Evolutionary conservation across 768 basidiomycete genomes (phyloP), one percentile per base, ranked within the genome.

Genomic region (Collybia nuda): DNA sequence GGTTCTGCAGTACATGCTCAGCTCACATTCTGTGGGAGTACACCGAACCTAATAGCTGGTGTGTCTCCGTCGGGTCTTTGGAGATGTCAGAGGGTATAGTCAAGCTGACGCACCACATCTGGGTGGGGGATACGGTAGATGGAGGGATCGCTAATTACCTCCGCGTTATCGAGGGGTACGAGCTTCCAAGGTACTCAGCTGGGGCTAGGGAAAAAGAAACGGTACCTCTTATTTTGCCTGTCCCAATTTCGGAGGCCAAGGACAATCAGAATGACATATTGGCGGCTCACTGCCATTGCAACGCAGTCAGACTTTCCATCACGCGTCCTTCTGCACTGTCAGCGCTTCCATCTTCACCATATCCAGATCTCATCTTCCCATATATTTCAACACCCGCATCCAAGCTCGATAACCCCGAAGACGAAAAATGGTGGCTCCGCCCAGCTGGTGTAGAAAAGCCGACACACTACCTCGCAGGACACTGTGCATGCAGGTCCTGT

Each of bases 371-470:
- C 19, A 46, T 60, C 11, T 52, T 54, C 24, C 53, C 63, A 1
- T 48, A 51, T 18, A 39, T 41, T 28, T 36, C 48, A 9, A 51
- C 50, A 2, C 47, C 55, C 2, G 12, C 29, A 15, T 52, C 53
- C 6, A 38, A 47, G 14, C 14, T 57, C n/a, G 39, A 35, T 5
- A 59, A 63, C 9, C 14, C 54, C 15, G 38, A 51, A 6, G 55
- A 56, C 9, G 55, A 65, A 38, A 63, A 66, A 21, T 66, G 62
- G 56, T 67, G 66, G 66, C 55, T 63, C 6, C 52, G 63, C 35
- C 62, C 64, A 11, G 23, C 39, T 6, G 53, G 52, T 14, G 47
- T 42, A 3, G 26, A 45, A 1, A 54, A 60, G 1, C 61, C 55
- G 11, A 56, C 63, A 24, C 59, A 48, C 14, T 68, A 64, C 41